Evolutionary conservation across 202 grass and related monocot species (phyloP).

Genomic region (Panicum hallii): DNA sequence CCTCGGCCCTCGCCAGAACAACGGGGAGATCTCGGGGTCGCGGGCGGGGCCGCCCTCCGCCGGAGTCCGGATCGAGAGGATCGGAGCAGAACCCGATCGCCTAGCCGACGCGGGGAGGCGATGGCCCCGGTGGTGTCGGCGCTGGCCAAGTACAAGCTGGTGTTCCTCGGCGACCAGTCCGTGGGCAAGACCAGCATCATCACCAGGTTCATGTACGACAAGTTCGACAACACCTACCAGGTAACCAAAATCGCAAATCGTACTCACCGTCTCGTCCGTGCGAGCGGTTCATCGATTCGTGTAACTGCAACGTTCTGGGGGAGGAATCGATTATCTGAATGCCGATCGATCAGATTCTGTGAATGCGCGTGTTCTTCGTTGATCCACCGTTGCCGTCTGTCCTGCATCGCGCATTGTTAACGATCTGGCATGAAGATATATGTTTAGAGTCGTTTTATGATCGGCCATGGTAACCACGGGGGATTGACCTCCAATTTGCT

Average conservation of each 20-base stretch:
- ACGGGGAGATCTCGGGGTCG: neutral
- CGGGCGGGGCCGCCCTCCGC: no score
- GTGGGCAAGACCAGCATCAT: slow-evolving; percentile 82
- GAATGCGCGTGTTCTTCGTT: neutral
- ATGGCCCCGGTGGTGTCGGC: slow-evolving; percentile 70
- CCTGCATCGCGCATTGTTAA: neutral
- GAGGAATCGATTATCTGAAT: neutral
- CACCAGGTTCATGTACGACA: slow-evolving; percentile 85
- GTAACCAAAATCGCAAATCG: slow-evolving; percentile 17
- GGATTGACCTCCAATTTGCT: neutral
- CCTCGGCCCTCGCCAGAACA: neutral
- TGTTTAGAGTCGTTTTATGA: neutral
- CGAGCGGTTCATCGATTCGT: neutral
- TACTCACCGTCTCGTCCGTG: no score
- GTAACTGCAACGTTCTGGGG: neutral
- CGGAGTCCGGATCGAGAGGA: slow-evolving; percentile 6
- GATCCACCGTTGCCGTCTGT: neutral
- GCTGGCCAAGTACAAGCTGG: slow-evolving; percentile 78
- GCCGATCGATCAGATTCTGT: neutral
- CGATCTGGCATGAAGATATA: neutral
- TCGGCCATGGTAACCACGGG: neutral
- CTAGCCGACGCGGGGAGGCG: neutral
- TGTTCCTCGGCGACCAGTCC: slow-evolving; percentile 74
- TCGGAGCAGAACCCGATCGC: neutral
- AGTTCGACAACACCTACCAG: slow-evolving; percentile 80